These are phyloP conservation scores for Fusarium goolgardi DNA, from an alignment of 2,329 filamentous ascomycete genomes.

Conservation along the genomic window DNA sequence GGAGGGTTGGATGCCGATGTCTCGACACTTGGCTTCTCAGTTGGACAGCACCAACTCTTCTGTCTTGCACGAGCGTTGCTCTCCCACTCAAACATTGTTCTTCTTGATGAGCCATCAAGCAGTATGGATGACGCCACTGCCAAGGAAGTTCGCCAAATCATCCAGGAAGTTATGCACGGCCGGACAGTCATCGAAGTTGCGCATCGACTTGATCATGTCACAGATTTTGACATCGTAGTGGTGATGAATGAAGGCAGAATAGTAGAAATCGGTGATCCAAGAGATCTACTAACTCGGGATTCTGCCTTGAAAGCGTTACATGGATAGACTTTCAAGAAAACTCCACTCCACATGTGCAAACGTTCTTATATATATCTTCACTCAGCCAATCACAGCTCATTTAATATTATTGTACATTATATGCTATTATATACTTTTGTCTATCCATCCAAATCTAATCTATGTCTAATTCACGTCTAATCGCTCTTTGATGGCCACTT, in stretches of 20 bases:
- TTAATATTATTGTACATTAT: slow-evolving; percentile 25
- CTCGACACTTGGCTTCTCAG: slow-evolving; percentile 51
- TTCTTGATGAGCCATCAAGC: slow-evolving; percentile 51
- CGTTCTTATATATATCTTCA: neutral
- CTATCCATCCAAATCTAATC: slow-evolving; percentile 8
- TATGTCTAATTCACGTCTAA: neutral
- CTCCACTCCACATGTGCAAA: neutral
- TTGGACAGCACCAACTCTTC: slow-evolving; percentile 62
- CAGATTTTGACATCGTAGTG: slow-evolving; percentile 46
- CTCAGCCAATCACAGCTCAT: neutral
- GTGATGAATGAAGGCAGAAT: slow-evolving; percentile 48
- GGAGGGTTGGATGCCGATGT: slow-evolving; percentile 55
- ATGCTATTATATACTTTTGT: slow-evolving; percentile 31
- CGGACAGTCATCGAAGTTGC: slow-evolving; percentile 49
- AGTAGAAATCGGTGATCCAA: slow-evolving; percentile 44
- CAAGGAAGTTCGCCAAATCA: slow-evolving; percentile 39
- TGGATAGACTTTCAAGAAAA: neutral
- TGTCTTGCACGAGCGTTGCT: slow-evolving; percentile 60
- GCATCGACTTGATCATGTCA: slow-evolving; percentile 47
- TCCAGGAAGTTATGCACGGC: slow-evolving; percentile 39
- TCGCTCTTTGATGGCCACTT: slow-evolving; percentile 58
- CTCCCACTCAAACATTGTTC: slow-evolving; percentile 44
- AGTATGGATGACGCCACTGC: slow-evolving; percentile 49
- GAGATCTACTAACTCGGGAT: slow-evolving; percentile 35
- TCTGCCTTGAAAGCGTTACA: slow-evolving; percentile 9